These are phyloP conservation scores for Yarrowia galli DNA, from an alignment of 1,139 yeast genomes.

Conservation along the genomic window DNA sequence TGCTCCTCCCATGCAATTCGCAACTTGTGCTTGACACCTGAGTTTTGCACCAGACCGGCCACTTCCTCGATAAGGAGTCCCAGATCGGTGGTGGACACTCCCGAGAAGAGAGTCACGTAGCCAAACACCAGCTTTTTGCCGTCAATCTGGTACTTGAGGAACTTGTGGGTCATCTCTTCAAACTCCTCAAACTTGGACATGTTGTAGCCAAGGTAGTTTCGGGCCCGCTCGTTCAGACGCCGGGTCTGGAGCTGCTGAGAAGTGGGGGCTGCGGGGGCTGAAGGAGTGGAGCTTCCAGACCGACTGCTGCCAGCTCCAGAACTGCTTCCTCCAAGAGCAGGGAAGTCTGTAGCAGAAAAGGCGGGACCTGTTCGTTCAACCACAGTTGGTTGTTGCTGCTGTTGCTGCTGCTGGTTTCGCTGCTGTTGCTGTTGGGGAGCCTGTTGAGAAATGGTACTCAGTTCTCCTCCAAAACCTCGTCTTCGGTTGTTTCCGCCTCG, in stretches of 20 bases:
- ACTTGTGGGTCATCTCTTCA: slow-evolving; percentile 58
- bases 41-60: slow-evolving; percentile 49
- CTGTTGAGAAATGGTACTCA: slow-evolving; percentile 58
- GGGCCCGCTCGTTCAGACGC: slow-evolving; percentile 85
- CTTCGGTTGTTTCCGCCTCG: slow-evolving; percentile 41
- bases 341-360: slow-evolving; percentile 47
- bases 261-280: slow-evolving; percentile 9
- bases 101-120: slow-evolving; percentile 63
- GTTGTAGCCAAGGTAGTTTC: slow-evolving; percentile 60
- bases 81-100: slow-evolving; percentile 52
- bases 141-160: slow-evolving; percentile 56
- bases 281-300: slow-evolving; percentile 20
- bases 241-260: slow-evolving; percentile 59
- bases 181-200: slow-evolving; percentile 59
- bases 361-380: slow-evolving; percentile 42
- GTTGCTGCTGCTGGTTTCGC: slow-evolving; percentile 17
- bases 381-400: slow-evolving; percentile 11
- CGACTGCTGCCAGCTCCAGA: slow-evolving; percentile 6
- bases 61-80: slow-evolving; percentile 59
- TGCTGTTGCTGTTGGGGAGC: slow-evolving; percentile 36
- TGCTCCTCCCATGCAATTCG: slow-evolving; percentile 41
- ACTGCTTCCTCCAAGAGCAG: slow-evolving; percentile 44
- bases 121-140: slow-evolving; percentile 59
- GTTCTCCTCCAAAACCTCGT: slow-evolving; percentile 67
- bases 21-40: slow-evolving; percentile 39